Percentiles rank a stretch among this genome's conserved stretches.
These are phyloP conservation scores for Pyrenochaeta sp. DNA, from an alignment of 2,329 filamentous ascomycete species.

Conservation along the genomic window DNA sequence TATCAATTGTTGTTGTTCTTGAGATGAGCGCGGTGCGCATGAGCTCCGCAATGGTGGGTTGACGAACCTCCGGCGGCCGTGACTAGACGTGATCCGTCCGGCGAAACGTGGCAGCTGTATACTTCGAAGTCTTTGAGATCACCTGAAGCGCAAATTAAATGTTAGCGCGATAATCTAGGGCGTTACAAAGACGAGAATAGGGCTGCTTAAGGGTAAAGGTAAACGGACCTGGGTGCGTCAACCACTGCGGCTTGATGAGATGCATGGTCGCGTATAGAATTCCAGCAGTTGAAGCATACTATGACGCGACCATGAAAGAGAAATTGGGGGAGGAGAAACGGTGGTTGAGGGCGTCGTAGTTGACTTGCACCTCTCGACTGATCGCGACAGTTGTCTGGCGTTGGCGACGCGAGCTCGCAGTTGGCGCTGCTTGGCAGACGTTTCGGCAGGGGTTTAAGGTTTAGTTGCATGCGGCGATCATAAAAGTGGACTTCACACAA, in stretches of 20 bases:
- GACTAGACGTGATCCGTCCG: conserved; percentile 88
- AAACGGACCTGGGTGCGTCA: conserved; percentile 83
- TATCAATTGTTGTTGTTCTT: conserved; percentile 24
- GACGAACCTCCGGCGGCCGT: conserved; percentile 88
- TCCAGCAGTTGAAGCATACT: conserved; percentile 31
- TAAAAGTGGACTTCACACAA: conserved; percentile 17
- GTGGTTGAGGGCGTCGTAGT: conserved; percentile 21
- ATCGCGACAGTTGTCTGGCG: conserved; percentile 42
- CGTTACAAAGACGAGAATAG: background rate
- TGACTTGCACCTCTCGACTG: conserved; percentile 25
- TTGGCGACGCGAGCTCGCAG: conserved; percentile 43
- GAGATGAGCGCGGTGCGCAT: conserved; percentile 26
- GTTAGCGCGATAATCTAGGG: conserved; percentile 20
- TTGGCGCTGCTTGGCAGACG: conserved; percentile 36
- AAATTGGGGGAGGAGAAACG: conserved; percentile 1
- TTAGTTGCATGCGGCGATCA: conserved; percentile 44
- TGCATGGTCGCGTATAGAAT: conserved; percentile 52
- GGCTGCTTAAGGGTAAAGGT: conserved; percentile 21
- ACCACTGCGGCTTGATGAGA: conserved; percentile 93
- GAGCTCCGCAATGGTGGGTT: conserved; percentile 21
- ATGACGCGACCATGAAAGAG: conserved; percentile 35
- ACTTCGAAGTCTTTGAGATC: conserved; percentile 99
- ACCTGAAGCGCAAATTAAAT: conserved; percentile 60
- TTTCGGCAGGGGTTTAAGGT: conserved; percentile 40
- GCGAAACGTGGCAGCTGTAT: conserved; percentile 96